These are phyloP conservation scores for Miscanthus lutarioriparius DNA, from an alignment of 176 grass and related monocot genomes.

Conservation along the genomic window DNA sequence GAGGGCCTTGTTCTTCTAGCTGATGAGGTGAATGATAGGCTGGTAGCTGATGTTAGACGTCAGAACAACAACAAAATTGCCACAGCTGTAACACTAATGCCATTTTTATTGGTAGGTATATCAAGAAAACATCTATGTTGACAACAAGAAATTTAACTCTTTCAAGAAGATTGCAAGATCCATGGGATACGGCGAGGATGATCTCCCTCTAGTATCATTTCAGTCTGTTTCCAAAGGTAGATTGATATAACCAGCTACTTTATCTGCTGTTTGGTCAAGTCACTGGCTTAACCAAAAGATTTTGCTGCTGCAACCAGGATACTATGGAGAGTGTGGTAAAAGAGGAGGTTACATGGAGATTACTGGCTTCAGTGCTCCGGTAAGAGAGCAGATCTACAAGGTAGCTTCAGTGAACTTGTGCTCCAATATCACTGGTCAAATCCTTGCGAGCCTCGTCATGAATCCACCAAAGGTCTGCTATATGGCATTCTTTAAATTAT, in stretches of 20 bases:
- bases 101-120: constrained; percentile 68
- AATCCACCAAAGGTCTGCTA: constrained; percentile 82
- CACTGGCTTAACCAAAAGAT: constrained; percentile 25
- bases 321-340: constrained; percentile 98
- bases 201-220: constrained; percentile 79
- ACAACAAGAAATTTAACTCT: constrained; percentile 89
- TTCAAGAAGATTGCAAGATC: constrained; percentile 92
- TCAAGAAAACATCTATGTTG: constrained; percentile 92
- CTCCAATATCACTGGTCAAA: constrained; percentile 93
- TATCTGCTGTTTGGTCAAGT: neutral
- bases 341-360: constrained; percentile 98
- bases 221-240: constrained; percentile 96
- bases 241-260: constrained; percentile 19
- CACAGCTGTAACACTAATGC: neutral
- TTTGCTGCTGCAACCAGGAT: constrained; percentile 54
- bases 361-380: constrained; percentile 75
- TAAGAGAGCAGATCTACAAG: constrained; percentile 98
- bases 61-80: neutral
- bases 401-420: constrained; percentile 94
- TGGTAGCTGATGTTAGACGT: neutral
- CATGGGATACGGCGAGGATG: constrained; percentile 69
- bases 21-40: constrained; percentile 71
- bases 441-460: constrained; percentile 93
- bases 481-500: constrained; percentile 21
- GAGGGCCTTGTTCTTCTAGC: constrained; percentile 96